Percentiles rank a stretch among this genome's conserved stretches.
Conservation (phyloP, 2,329 filamentous ascomycete species). For the Amphichorda felina region DNA sequence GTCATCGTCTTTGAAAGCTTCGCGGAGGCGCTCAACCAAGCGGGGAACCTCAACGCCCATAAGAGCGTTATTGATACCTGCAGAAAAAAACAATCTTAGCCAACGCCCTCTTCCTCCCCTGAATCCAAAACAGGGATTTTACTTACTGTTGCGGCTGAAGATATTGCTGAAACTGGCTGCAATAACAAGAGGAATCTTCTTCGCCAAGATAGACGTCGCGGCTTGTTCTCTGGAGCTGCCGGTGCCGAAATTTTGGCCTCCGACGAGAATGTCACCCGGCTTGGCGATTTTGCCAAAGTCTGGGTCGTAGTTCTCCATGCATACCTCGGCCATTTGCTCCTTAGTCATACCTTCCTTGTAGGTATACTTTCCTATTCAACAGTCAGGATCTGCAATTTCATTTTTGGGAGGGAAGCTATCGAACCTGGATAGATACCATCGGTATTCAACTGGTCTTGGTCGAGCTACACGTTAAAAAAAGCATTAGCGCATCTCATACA, state of each 20-base stretch:
- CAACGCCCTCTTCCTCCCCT: too few species aligned
- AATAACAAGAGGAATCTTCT: constrained; percentile 68
- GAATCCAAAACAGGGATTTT: too few species aligned
- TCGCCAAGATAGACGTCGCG: constrained; percentile 76
- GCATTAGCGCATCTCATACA: too few species aligned
- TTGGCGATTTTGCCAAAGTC: constrained; percentile 53
- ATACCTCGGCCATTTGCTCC: constrained; percentile 76
- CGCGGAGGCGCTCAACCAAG: constrained; percentile 55
- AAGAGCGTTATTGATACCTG: constrained; percentile 71
- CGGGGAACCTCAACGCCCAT: constrained; percentile 56
- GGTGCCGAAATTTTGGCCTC: constrained; percentile 82
- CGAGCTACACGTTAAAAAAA: too few species aligned
- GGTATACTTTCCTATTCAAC: constrained; percentile 83
- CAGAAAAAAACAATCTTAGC: too few species aligned
- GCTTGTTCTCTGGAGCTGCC: constrained; percentile 61
- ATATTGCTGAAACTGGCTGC: constrained; percentile 77
- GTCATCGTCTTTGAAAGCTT: constrained; percentile 37
- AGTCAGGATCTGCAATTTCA: too few species aligned
- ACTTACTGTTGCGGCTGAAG: constrained; percentile 62
- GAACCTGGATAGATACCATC: constrained; percentile 88
- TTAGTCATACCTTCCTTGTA: constrained; percentile 75
- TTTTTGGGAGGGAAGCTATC: too few species aligned
- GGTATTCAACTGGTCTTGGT: constrained; percentile 75
- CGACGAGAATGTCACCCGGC: constrained; percentile 68
- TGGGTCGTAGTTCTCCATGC: constrained; percentile 89